These are phyloP conservation scores for Mrakia hoshinonis DNA, from an alignment of 768 basidiomycete genomes.

Conservation along the genomic window DNA sequence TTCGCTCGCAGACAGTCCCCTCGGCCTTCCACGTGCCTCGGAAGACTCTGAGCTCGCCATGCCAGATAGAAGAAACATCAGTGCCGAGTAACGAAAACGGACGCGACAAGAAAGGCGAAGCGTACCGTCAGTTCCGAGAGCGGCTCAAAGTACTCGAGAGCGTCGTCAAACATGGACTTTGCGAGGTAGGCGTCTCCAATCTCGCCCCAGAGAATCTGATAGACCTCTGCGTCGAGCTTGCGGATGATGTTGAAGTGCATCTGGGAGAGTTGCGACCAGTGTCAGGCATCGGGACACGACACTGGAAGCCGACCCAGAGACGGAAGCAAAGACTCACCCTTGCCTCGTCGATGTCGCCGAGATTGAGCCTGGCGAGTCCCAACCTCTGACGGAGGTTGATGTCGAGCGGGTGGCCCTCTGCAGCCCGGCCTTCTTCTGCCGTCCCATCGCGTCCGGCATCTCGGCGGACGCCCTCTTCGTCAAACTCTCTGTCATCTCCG, in stretches of 20 bases:
- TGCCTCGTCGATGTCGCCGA: conserved; percentile 71
- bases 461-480: conserved; percentile 42
- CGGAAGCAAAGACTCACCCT: conserved; percentile 48
- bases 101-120: too few relatives aligned
- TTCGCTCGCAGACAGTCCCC: conserved; percentile 36
- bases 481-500: conserved; percentile 84
- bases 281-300: not conserved
- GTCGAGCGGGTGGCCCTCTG: conserved; percentile 54
- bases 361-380: conserved; percentile 69
- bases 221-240: conserved; percentile 47
- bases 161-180: conserved; percentile 55
- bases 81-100: not conserved
- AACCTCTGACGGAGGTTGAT: conserved; percentile 73
- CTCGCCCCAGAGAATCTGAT: conserved; percentile 28
- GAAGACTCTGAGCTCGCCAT: conserved; percentile 16
- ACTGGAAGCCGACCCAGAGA: not conserved
- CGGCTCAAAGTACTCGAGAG: conserved; percentile 67
- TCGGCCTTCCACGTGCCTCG: conserved; percentile 25
- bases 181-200: conserved; percentile 24
- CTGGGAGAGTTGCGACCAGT: conserved; percentile 42
- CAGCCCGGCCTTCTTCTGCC: conserved; percentile 37
- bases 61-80: too few relatives aligned
- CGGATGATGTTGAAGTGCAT: conserved; percentile 67
- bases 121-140: conserved; percentile 50
- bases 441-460: conserved; percentile 21